Evolutionary conservation across 345 rosid genomes (phyloP).

Genomic region (Ricinus communis): DNA sequence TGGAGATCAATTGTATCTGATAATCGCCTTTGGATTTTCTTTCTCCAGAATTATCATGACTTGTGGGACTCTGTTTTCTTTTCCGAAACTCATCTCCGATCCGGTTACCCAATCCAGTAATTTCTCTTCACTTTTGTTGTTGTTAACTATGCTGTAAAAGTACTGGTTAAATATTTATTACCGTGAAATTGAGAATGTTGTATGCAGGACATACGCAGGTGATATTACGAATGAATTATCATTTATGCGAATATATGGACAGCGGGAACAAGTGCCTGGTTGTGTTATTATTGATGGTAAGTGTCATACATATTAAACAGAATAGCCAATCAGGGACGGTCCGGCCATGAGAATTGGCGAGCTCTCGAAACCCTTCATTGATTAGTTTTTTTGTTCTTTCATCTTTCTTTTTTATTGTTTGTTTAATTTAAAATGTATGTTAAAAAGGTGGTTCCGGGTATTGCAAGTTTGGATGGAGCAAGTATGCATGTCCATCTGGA

Average conservation of each 20-base stretch:
- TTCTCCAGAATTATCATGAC: constrained; percentile 44
- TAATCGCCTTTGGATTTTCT: constrained; percentile 69
- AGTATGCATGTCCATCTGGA: constrained; percentile 67
- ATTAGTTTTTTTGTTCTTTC: no score
- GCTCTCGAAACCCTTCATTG: no score
- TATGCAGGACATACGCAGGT: constrained; percentile 41
- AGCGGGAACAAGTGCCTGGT: constrained; percentile 61
- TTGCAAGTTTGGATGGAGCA: constrained; percentile 94
- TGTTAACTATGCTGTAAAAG: no score
- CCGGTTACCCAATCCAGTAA: constrained; percentile 69
- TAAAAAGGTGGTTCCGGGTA: constrained; percentile 88
- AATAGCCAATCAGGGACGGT: no score
- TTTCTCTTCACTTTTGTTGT: neutral
- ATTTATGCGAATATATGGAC: constrained; percentile 65
- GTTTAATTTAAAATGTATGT: neutral
- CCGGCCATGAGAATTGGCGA: no score
- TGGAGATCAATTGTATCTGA: constrained; percentile 52
- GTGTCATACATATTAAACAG: neutral
- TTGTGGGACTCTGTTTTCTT: constrained; percentile 65
- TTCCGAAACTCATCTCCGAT: constrained; percentile 58
- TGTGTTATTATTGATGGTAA: constrained; percentile 82
- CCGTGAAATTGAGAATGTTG: no score
- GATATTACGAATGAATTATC: constrained; percentile 43
- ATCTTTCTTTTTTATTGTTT: no score
- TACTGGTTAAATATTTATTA: no score